Evolutionary conservation across 176 grass and related monocot species (phyloP).

Genomic region (Aegilops speltoides): DNA sequence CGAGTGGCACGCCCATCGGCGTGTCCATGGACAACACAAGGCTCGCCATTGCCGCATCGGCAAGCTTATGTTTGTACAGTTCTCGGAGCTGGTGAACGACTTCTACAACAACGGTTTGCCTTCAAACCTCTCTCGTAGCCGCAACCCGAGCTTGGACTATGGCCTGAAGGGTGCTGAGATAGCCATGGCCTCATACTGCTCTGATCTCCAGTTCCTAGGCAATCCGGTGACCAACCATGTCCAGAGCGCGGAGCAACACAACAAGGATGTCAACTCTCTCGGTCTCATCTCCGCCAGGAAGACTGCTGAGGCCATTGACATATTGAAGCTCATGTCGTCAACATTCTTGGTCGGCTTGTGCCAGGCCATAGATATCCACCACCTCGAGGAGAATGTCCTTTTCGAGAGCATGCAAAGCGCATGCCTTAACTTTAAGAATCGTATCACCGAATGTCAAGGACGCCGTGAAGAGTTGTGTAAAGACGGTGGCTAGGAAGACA

Average conservation of each 20-base stretch:
- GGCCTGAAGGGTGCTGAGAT: conserved; percentile 88
- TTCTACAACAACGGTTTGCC: conserved; percentile 90
- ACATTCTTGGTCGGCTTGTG: too few species aligned
- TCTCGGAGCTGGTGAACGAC: conserved; percentile 84
- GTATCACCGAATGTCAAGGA: too few species aligned
- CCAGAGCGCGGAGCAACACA: conserved; percentile 92
- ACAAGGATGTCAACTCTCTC: conserved; percentile 86
- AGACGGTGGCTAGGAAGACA: too few species aligned
- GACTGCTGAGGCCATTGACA: conserved; percentile 73
- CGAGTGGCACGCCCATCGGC: conserved; percentile 88
- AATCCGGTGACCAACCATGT: conserved; percentile 94
- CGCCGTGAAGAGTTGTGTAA: too few species aligned
- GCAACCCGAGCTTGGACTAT: conserved; percentile 87
- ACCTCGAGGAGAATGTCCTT: too few species aligned
- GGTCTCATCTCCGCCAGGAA: conserved; percentile 84
- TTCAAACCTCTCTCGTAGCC: conserved; percentile 68
- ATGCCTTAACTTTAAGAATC: too few species aligned
- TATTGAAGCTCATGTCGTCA: conserved; percentile 79
- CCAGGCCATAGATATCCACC: too few species aligned
- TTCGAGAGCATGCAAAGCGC: too few species aligned
- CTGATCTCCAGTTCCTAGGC: conserved; percentile 78
- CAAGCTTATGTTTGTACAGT: conserved; percentile 91
- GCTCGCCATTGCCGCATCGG: conserved; percentile 74
- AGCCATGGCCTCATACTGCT: conserved; percentile 92
- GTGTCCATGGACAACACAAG: conserved; percentile 97